Percentiles rank a stretch among this genome's conserved stretches.
phyloP scores from a whole-genome alignment of 1,284 basidiomycete genomes.

The Boletellus sp. region DNA sequence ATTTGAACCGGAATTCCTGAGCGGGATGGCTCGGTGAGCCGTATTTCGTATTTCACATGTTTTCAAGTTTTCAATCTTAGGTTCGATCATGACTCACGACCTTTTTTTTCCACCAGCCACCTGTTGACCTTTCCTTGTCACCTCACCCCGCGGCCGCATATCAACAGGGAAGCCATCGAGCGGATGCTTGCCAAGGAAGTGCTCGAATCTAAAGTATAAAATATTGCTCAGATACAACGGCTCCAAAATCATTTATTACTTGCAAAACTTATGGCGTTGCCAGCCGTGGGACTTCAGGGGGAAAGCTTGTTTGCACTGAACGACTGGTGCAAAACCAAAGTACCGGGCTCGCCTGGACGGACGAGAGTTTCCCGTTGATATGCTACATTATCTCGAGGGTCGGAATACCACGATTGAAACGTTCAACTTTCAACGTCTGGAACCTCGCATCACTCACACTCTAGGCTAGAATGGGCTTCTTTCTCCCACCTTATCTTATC shows the following conservation, averaged over 20 bases:
- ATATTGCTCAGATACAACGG: too few species aligned
- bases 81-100: neutral
- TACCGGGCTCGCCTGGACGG: too few species aligned
- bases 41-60: neutral
- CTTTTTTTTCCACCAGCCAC: conserved; percentile 4
- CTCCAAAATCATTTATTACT: too few species aligned
- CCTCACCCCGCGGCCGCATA: conserved; percentile 11
- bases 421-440: conserved; percentile 8
- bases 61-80: neutral
- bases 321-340: too few species aligned
- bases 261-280: too few species aligned
- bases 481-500: conserved; percentile 17
- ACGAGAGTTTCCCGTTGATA: too few species aligned
- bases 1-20: conserved; percentile 13
- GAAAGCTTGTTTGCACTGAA: too few species aligned
- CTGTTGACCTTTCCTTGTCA: conserved; percentile 15
- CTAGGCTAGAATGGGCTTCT: conserved; percentile 9
- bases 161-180: conserved; percentile 11
- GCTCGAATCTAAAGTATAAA: too few species aligned
- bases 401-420: conserved; percentile 13
- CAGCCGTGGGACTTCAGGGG: too few species aligned
- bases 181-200: neutral
- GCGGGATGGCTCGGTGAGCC: conserved; percentile 13
- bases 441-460: conserved; percentile 18
- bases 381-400: too few species aligned